Base-by-base conservation (phyloP, 192 early-diverging fungal species). In the Backusella tarrabulga region DNA sequence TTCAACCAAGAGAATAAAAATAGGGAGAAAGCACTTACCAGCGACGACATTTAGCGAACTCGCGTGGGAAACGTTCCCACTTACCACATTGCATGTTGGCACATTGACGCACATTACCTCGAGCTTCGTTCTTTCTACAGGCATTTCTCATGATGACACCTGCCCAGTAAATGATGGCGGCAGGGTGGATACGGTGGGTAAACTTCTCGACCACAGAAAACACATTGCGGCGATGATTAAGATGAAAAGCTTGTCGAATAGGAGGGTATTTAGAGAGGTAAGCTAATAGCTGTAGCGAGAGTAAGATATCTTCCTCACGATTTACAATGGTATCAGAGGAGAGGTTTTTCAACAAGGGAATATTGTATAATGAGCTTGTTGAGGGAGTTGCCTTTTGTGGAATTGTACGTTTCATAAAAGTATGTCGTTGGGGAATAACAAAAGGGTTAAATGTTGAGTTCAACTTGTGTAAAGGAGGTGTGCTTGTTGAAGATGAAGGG, bases 221-320 rank as follows among this genome's bases (percentile, higher is more conserved):
- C n/a, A 95, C 91, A 67, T 95, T 92, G 23, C 82, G 83, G 68
- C 79, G 85, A 54, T 84, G 73, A 35, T 85, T 83, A 8, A 81
- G 80, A 67, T 88, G 87, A 68, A 90, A 87, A 5, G 86, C 79
- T 6, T 83, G 87, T n/a, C 97, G 91, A 72, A 96, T 86, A 14
- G 92, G 87, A 34, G 93, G 92, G 80, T 96, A 96, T 81, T 98
- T 98, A 67, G 91, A 93, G 15, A 98, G 89, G 74, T 95, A 95
- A 34, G 94, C 95, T 17, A 96, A 85, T 15, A 98, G 83, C 83
- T 97, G 96, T 73, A 94, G 84, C 3, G 94, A 90, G 54, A 95
- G 87, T 34, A 95, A 84, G 34, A 96, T 91, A 73, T 97, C 94
- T 75, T 96, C 93, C 71, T 91, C 90, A 73, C 92, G 92, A 71